Percentiles rank a stretch among this genome's conserved stretches.
Evolutionary conservation across 345 rosid genomes (phyloP).

Genomic region (Boechera stricta): DNA sequence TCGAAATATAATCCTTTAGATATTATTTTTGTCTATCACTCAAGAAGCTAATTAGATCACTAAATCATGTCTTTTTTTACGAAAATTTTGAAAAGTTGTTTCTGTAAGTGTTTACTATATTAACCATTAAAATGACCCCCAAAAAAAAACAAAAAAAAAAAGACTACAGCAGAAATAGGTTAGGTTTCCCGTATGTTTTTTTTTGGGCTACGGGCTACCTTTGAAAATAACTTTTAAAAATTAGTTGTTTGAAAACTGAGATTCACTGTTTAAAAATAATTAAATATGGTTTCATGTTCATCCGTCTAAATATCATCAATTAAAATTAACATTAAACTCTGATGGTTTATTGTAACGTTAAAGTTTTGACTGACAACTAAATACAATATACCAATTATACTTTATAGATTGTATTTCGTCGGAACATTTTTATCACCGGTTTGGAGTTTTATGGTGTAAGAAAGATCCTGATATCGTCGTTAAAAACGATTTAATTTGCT

Average conservation of each 20-base stretch:
- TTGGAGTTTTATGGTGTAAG: slow-evolving; percentile 22
- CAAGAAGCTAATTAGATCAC: neutral
- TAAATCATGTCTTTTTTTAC: neutral
- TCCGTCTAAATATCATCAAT: neutral
- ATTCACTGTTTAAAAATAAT: neutral
- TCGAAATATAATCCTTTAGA: neutral
- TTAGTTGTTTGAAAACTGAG: neutral
- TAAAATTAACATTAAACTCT: too few relatives aligned
- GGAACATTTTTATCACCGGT: neutral
- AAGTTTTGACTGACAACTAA: neutral
- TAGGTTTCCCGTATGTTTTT: neutral
- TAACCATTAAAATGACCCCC: neutral
- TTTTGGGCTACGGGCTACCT: neutral
- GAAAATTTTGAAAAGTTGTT: neutral
- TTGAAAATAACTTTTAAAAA: neutral
- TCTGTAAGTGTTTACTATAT: too few relatives aligned
- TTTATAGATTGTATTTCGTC: slow-evolving; percentile 1
- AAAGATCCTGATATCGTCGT: slow-evolving; percentile 4
- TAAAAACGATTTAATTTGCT: slow-evolving; percentile 7
- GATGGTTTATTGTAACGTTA: neutral
- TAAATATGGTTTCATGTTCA: neutral
- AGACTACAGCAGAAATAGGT: neutral
- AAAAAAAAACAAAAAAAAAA: too few relatives aligned
- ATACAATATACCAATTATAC: neutral
- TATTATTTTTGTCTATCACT: neutral